Percentiles rank a stretch among this genome's conserved stretches.
These are phyloP conservation scores for Coemansia erecta DNA, from an alignment of 192 early-diverging fungal species.

Conservation along the genomic window DNA sequence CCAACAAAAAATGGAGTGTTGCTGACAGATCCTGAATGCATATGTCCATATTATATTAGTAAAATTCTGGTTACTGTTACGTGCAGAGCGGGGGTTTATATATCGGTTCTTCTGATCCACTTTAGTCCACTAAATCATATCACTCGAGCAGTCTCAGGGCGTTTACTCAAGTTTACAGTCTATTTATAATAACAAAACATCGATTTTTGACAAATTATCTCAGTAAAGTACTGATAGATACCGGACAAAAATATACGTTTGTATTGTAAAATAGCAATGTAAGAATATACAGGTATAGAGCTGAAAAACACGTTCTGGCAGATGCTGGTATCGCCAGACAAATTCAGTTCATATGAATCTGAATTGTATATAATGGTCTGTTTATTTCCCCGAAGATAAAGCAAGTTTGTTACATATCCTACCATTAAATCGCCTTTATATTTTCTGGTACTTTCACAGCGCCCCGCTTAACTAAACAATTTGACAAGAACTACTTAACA, in stretches of 20 bases:
- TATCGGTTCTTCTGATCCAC: too few relatives aligned
- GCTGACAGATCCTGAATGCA: too few relatives aligned
- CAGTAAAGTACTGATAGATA: background rate
- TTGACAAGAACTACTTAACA: background rate
- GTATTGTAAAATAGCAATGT: background rate
- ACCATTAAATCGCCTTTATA: too few relatives aligned
- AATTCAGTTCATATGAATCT: background rate
- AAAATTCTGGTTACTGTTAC: too few relatives aligned
- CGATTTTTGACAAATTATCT: background rate
- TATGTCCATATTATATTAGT: too few relatives aligned
- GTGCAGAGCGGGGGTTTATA: too few relatives aligned
- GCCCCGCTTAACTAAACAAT: too few relatives aligned
- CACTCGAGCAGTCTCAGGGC: background rate
- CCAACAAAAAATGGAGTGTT: too few relatives aligned
- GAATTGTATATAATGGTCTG: background rate
- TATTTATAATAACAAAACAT: too few relatives aligned
- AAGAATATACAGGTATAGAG: background rate
- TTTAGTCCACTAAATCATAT: background rate
- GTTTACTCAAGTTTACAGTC: background rate
- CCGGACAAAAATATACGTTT: background rate
- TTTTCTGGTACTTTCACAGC: too few relatives aligned
- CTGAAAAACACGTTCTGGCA: background rate
- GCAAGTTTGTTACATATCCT: too few relatives aligned
- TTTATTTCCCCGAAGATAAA: too few relatives aligned
- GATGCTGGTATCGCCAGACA: background rate